A percentile compares a stretch with the other conserved stretches of the same genome.
These are phyloP conservation scores for Boletus coccyginus DNA, from an alignment of 768 basidiomycete genomes.

Conservation along the genomic window DNA sequence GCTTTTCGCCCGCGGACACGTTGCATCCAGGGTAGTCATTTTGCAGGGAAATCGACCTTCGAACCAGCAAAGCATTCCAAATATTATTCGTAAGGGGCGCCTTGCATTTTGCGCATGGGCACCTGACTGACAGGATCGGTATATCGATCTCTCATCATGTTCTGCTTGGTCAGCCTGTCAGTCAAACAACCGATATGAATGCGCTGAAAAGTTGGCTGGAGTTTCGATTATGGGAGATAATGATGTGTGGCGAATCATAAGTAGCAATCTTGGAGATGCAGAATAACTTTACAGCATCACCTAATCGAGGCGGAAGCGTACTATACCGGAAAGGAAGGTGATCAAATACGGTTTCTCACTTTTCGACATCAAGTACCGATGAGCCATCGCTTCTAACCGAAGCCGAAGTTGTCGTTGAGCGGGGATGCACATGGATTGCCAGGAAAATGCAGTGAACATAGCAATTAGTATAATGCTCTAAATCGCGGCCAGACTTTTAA, in stretches of 20 bases:
- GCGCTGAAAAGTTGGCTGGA: no score
- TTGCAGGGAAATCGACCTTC: background rate
- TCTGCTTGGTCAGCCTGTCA: background rate
- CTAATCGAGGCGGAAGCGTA: no score
- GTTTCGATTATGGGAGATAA: no score
- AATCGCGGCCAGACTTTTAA: slow-evolving; percentile 9
- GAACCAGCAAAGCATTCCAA: background rate
- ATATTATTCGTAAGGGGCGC: background rate
- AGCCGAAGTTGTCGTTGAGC: slow-evolving; percentile 13
- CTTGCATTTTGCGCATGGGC: slow-evolving; percentile 12
- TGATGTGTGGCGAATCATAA: no score
- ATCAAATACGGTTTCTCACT: no score
- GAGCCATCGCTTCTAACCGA: background rate
- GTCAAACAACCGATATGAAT: no score
- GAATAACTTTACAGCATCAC: no score
- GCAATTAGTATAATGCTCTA: slow-evolving; percentile 19
- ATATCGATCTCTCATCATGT: background rate
- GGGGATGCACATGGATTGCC: slow-evolving; percentile 31
- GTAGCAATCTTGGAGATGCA: no score
- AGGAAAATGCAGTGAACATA: slow-evolving; percentile 20
- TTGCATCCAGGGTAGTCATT: slow-evolving; percentile 6
- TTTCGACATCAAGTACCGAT: no score
- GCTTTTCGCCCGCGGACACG: background rate
- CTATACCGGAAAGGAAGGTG: no score
- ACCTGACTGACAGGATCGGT: background rate